These are phyloP conservation scores for Cymbopogon citratus DNA, from an alignment of 176 grass and related monocot genomes.

Conservation along the genomic window DNA sequence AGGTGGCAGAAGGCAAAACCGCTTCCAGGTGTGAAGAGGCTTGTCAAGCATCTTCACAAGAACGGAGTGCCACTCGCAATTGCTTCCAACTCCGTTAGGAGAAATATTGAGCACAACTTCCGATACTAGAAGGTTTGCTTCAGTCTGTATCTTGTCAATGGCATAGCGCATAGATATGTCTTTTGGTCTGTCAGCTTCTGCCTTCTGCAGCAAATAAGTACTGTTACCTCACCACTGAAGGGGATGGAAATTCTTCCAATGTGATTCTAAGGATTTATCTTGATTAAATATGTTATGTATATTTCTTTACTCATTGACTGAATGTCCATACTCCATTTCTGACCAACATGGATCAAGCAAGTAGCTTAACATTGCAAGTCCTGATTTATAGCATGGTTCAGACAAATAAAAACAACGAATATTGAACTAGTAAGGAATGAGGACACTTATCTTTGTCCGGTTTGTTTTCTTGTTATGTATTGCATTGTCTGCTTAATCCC, in stretches of 20 bases:
- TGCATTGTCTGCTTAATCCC: not conserved
- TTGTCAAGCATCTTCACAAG: slow-evolving; percentile 66
- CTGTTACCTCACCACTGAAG: not conserved
- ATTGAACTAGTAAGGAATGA: not conserved
- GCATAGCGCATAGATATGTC: not conserved
- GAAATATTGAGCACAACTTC: slow-evolving; percentile 58
- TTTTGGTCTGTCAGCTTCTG: not conserved
- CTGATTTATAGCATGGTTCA: not conserved
- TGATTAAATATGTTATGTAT: not conserved
- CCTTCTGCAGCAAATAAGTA: not conserved
- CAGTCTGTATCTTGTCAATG: not conserved
- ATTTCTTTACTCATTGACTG: not conserved
- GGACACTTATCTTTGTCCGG: not conserved
- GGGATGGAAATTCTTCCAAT: not conserved
- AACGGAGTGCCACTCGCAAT: slow-evolving; percentile 66
- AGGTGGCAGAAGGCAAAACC: slow-evolving; percentile 66
- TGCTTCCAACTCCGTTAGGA: slow-evolving; percentile 86
- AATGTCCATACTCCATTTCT: not conserved
- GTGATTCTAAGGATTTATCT: not conserved
- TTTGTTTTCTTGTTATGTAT: not conserved
- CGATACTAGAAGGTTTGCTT: slow-evolving; percentile 44
- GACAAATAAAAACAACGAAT: not conserved
- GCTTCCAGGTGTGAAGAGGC: slow-evolving; percentile 69
- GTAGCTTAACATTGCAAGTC: not conserved
- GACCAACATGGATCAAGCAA: not conserved